Conservation (phyloP, 2,329 filamentous ascomycete species). For the Leptographium radiaticola region DNA sequence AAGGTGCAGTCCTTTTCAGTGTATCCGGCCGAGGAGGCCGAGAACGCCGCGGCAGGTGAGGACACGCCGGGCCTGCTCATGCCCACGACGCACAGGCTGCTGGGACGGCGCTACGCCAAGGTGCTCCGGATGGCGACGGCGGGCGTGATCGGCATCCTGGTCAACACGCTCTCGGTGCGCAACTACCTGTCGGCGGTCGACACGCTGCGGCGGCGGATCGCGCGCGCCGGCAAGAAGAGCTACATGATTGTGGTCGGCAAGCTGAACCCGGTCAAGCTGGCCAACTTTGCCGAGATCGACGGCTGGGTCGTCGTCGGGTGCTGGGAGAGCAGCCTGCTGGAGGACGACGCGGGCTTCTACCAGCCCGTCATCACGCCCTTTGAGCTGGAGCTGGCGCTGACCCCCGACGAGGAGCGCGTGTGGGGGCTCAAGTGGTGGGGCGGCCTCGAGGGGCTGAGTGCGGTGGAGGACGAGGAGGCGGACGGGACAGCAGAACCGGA, state of each 20-base stretch:
- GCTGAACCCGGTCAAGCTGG: slow-evolving; percentile 86
- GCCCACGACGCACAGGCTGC: slow-evolving; percentile 35
- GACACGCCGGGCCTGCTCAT: slow-evolving; percentile 10
- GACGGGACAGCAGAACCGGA: slow-evolving; percentile 6
- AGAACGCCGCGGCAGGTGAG: not conserved
- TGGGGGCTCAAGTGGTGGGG: slow-evolving; percentile 87
- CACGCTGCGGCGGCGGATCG: slow-evolving; percentile 59
- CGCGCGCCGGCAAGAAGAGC: slow-evolving; percentile 75
- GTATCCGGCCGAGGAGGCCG: slow-evolving; percentile 40
- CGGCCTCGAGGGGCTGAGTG: slow-evolving; percentile 57
- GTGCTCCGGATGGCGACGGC: slow-evolving; percentile 68
- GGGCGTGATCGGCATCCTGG: slow-evolving; percentile 81
- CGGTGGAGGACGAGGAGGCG: slow-evolving; percentile 11
- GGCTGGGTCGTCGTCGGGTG: slow-evolving; percentile 97
- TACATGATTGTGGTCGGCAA: slow-evolving; percentile 97
- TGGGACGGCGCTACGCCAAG: slow-evolving; percentile 80
- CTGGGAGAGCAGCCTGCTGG: slow-evolving; percentile 90
- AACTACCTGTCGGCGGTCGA: slow-evolving; percentile 79
- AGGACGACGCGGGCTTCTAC: slow-evolving; percentile 73
- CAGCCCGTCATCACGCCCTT: slow-evolving; percentile 89
- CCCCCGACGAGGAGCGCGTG: slow-evolving; percentile 59
- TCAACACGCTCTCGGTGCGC: slow-evolving; percentile 86
- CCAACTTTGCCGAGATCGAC: slow-evolving; percentile 90
- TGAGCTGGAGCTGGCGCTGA: slow-evolving; percentile 69
- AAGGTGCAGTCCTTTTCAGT: slow-evolving; percentile 70